Base-by-base conservation (phyloP, 148 eudicot species). In the Pouteria glomerata region DNA sequence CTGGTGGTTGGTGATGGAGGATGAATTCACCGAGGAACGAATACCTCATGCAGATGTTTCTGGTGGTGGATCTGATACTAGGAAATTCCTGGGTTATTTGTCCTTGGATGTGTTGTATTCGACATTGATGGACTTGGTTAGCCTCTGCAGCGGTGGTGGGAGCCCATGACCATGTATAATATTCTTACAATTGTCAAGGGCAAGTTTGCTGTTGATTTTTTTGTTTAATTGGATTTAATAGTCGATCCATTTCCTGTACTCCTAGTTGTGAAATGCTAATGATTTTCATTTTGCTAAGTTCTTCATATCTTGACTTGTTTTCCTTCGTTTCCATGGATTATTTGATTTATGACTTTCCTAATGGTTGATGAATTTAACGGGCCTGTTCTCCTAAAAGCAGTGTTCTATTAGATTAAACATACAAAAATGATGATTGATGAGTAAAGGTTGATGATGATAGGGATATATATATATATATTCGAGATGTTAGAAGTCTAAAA, bases 1-100 rank as follows among this genome's bases (percentile, higher is more conserved):
- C 6, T 95, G 98, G 96, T 93, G 95, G 95, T 80, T 95, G 79
- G 89, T 85, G 44, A 57, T 89, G 68, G 96, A 84, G 11, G 86
- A 91, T 62, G 85, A 90, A 13, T 80, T 73, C 58, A 56, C 82
- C 1, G 86, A 76, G 74, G 91, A 85, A 63, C 70, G 62, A 74
- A 81, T 79, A 62, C 66, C 81, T 73, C 83, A 66, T 61, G 71
- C 74, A 30, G 85, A 85, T 65, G 52, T 73, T 30, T 68, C 82
- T 15, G 79, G 65, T 47, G 76, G 77, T 23, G 85, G 72, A 59
- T 71, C 87, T 19, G 78, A 80, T 23, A 83, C 71, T 26, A 82
- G 82, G 78, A 85, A 85, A 70, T 88, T 86, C 67, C 65, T 94
- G 71, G 97, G 98, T 31, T 81, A 87, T 76, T 76, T 91, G 80